Base-by-base conservation (phyloP, 768 basidiomycete genomes). In the Phlegmacium glaucopus region DNA sequence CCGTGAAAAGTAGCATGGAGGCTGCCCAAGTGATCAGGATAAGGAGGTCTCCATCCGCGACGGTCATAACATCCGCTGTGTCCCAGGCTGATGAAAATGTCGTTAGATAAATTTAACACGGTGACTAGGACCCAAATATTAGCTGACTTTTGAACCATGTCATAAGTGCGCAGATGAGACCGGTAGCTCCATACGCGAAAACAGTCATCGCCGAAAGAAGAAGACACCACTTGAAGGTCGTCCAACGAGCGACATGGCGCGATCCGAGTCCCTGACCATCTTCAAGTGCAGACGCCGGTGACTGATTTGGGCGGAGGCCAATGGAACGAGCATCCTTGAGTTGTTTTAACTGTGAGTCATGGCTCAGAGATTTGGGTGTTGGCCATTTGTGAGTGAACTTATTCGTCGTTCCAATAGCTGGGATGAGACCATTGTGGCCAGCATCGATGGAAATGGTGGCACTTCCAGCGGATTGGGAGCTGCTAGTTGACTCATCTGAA, bases 11-110 rank as follows among this genome's bases (percentile, higher is more conserved):
- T 43, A 81, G 66, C 50, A 83, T 67, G 13, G 76, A 67, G n/a
- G 78, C 72, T 3, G 82, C 68, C 42, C 86, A 63, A 4, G 81
- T 83, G 57, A 83, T 70, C 53, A 84, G 69, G 32, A 75, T 61
- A 39, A 81, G 68, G 40, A 79, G 61, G 50, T 80, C 77, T 51
- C 72, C 66, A 63, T 88, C 80, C 2, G 82, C 75, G 46, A 82
- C 77, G 48, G 71, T 68, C 63, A 84, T 76, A 8, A 85, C 80
- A 42, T 82, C 80, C n/a, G 84, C 79, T 10, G 73, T 66, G n/a
- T 68, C 59, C 75, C 79, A 83, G 1, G 79, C 84, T 87, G 53
- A 25, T 40, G 47, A 16, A 27, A 9, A 47, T 44, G n/a, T 17
- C 36, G 29, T 36, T 38, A 18, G 34, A 38, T n/a, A n/a, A 45